Conservation (phyloP, 805 yeast species). For the Dipodascus geniculatus region DNA sequence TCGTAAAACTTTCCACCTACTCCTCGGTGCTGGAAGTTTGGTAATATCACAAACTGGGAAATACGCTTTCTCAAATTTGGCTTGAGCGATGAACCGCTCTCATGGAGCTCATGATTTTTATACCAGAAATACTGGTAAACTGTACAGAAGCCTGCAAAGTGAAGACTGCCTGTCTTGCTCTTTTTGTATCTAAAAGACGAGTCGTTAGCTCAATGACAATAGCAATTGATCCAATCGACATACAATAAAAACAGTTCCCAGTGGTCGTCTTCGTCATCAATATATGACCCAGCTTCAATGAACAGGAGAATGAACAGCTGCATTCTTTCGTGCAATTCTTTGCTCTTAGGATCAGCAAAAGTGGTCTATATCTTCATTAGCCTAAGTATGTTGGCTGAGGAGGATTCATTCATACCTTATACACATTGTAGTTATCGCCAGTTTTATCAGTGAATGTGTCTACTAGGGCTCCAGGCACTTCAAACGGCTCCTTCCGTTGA, state of each 20-base stretch:
- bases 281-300: constrained; percentile 89
- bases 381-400: neutral
- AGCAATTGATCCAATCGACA: neutral
- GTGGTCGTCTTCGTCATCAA: constrained; percentile 58
- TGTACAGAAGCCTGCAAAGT: constrained; percentile 68
- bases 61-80: constrained; percentile 50
- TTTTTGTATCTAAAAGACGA: constrained; percentile 1
- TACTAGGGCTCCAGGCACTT: constrained; percentile 30
- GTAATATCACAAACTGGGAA: constrained; percentile 76
- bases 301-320: constrained; percentile 73
- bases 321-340: constrained; percentile 51
- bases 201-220: too few relatives aligned
- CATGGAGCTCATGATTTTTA: constrained; percentile 42
- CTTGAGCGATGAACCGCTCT: constrained; percentile 23
- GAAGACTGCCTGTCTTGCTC: constrained; percentile 19
- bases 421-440: constrained; percentile 38
- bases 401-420: constrained; percentile 26
- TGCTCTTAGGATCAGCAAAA: constrained; percentile 31
- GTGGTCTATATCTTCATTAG: constrained; percentile 20
- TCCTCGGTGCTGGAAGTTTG: constrained; percentile 65
- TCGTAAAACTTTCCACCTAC: constrained; percentile 58
- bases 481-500: constrained; percentile 29
- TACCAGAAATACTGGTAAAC: constrained; percentile 77
- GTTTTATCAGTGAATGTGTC: constrained; percentile 11
- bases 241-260: constrained; percentile 70